phyloP scores from a whole-genome alignment of 768 basidiomycete species.

The Naganishia randhawae region DNA sequence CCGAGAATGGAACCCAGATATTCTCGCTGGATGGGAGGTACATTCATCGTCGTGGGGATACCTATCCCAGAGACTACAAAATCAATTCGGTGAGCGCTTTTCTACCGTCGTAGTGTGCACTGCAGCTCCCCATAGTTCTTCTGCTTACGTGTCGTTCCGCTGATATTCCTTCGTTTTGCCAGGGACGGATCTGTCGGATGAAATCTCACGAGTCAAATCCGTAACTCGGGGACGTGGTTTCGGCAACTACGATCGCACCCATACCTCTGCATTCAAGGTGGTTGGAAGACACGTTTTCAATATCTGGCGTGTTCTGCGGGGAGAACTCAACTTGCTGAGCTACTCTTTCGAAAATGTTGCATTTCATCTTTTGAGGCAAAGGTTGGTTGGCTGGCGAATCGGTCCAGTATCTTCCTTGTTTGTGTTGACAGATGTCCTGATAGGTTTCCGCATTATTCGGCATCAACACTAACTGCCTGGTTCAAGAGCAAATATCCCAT shows the following conservation, averaged over 20 bases:
- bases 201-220: conserved; percentile 66
- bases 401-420: conserved; percentile 1
- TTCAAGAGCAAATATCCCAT: conserved; percentile 61
- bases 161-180: conserved; percentile 25
- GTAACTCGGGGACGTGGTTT: conserved; percentile 35
- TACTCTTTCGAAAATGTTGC: conserved; percentile 88
- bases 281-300: conserved; percentile 87
- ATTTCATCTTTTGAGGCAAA: conserved; percentile 69
- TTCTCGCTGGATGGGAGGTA: conserved; percentile 87
- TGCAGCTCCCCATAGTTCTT: neutral
- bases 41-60: conserved; percentile 89
- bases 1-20: conserved; percentile 78
- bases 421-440: neutral
- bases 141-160: conserved; percentile 3
- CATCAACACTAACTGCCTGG: conserved; percentile 64
- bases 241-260: conserved; percentile 68
- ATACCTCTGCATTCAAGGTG: conserved; percentile 77
- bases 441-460: conserved; percentile 73
- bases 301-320: conserved; percentile 84
- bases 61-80: conserved; percentile 62
- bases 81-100: conserved; percentile 43
- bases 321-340: conserved; percentile 68
- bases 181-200: conserved; percentile 71
- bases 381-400: conserved; percentile 57
- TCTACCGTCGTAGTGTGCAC: conserved; percentile 15